Evolutionary conservation across 345 rosid genomes (phyloP).

Genomic region (Moricandia moricandioides): DNA sequence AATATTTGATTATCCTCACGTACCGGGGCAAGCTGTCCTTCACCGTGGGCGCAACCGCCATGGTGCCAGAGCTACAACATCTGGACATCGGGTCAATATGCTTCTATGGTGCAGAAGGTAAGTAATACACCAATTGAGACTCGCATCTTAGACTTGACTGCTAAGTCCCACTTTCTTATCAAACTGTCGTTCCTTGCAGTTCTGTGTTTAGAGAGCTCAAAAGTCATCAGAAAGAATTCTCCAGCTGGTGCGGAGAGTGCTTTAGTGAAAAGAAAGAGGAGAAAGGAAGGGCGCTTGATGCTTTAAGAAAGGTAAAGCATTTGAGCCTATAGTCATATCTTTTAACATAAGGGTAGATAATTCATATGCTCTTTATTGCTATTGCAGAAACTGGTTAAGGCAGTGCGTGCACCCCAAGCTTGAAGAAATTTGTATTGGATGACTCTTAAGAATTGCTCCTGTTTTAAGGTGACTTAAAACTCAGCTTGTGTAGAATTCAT

Average conservation of each 20-base stretch:
- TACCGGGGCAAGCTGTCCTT: slow-evolving; percentile 77
- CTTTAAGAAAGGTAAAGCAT: slow-evolving; percentile 60
- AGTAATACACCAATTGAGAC: background rate
- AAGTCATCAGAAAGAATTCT: slow-evolving; percentile 74
- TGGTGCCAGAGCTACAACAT: slow-evolving; percentile 91
- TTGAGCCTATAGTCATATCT: slow-evolving; percentile 13
- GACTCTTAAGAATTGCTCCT: slow-evolving; percentile 19
- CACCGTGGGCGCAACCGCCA: slow-evolving; percentile 95
- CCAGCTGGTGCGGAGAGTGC: slow-evolving; percentile 96
- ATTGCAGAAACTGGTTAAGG: slow-evolving; percentile 45
- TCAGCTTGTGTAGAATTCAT: slow-evolving; percentile 40
- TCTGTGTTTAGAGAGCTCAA: slow-evolving; percentile 85
- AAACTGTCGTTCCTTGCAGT: slow-evolving; percentile 39
- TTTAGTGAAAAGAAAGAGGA: slow-evolving; percentile 63
- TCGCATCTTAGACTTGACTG: background rate
- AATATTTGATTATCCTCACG: slow-evolving; percentile 66
- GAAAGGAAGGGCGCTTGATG: slow-evolving; percentile 51
- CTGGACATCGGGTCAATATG: slow-evolving; percentile 81
- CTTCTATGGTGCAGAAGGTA: slow-evolving; percentile 98
- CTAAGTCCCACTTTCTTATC: slow-evolving; percentile 8
- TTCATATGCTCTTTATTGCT: background rate
- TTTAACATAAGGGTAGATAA: background rate
- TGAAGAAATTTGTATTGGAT: slow-evolving; percentile 25
- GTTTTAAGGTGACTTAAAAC: slow-evolving; percentile 38
- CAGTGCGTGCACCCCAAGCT: slow-evolving; percentile 38